Conservation (phyloP, 306 rosid genomes). For the Corylus heterophylla region DNA sequence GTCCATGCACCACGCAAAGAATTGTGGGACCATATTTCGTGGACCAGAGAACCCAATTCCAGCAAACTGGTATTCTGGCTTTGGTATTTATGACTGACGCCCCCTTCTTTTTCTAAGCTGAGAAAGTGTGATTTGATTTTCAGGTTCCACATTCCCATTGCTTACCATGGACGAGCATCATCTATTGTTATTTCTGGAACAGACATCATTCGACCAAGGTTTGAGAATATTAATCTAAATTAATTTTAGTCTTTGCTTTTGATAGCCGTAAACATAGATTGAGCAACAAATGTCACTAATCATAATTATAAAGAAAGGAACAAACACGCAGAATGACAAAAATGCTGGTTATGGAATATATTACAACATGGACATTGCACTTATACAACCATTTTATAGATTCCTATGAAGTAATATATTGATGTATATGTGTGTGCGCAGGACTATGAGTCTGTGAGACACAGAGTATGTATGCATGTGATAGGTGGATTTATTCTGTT, state of each 20-base stretch:
- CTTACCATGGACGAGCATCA: constrained; percentile 94
- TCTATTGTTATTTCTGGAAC: constrained; percentile 93
- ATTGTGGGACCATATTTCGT: constrained; percentile 85
- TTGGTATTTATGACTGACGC: constrained; percentile 12
- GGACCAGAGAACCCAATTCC: constrained; percentile 66
- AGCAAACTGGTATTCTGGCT: constrained; percentile 58
- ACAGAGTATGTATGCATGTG: background rate
- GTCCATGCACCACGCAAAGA: constrained; percentile 75
- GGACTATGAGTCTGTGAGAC: background rate
- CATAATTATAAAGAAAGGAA: background rate
- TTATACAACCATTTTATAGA: background rate
- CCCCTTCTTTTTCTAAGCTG: constrained; percentile 1
- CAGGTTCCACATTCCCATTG: constrained; percentile 94
- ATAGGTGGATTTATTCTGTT: background rate
- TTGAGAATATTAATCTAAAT: background rate
- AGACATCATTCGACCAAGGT: constrained; percentile 85
- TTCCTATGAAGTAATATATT: background rate
- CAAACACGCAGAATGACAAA: background rate
- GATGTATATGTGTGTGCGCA: background rate
- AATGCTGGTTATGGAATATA: background rate
- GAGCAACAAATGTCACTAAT: background rate
- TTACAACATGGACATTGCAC: background rate
- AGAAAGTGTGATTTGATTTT: background rate
- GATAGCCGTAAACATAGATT: background rate
- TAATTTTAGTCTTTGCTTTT: background rate